Evolutionary conservation across 371 early-diverging fungal species (phyloP).

Genomic region (Apophysomyces ossiformis): DNA sequence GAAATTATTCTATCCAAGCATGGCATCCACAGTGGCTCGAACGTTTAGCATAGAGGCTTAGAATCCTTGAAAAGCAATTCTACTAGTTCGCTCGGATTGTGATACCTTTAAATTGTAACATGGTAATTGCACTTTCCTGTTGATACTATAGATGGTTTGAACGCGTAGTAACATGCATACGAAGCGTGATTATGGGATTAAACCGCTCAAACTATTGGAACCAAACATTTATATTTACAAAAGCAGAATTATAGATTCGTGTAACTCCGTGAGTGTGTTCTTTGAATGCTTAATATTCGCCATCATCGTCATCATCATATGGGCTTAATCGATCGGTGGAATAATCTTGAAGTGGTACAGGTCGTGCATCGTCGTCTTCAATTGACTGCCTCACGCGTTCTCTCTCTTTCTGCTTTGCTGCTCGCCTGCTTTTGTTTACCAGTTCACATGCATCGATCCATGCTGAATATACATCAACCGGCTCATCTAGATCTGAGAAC

Average conservation of each 20-base stretch:
- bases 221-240: not conserved
- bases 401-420: slow-evolving; percentile 27
- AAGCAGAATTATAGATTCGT: not conserved
- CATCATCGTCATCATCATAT: slow-evolving; percentile 41
- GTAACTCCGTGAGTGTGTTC: not conserved
- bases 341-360: slow-evolving; percentile 23
- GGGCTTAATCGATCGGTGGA: slow-evolving; percentile 36
- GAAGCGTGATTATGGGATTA: too few species aligned
- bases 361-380: slow-evolving; percentile 12
- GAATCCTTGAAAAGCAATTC: too few species aligned
- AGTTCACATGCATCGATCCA: slow-evolving; percentile 88
- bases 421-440: slow-evolving; percentile 53
- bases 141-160: too few species aligned
- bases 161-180: too few species aligned
- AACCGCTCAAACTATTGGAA: too few species aligned
- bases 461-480: slow-evolving; percentile 84
- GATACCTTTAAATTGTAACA: too few species aligned
- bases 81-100: too few species aligned
- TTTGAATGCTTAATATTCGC: slow-evolving; percentile 16
- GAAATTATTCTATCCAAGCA: too few species aligned
- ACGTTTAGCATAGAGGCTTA: too few species aligned
- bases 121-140: too few species aligned
- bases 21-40: too few species aligned
- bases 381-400: slow-evolving; percentile 16
- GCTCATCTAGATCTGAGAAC: slow-evolving; percentile 69